Evolutionary conservation across 495 filamentous ascomycete genomes (phyloP).

Genomic region (Aspergillus bertholletiae): DNA sequence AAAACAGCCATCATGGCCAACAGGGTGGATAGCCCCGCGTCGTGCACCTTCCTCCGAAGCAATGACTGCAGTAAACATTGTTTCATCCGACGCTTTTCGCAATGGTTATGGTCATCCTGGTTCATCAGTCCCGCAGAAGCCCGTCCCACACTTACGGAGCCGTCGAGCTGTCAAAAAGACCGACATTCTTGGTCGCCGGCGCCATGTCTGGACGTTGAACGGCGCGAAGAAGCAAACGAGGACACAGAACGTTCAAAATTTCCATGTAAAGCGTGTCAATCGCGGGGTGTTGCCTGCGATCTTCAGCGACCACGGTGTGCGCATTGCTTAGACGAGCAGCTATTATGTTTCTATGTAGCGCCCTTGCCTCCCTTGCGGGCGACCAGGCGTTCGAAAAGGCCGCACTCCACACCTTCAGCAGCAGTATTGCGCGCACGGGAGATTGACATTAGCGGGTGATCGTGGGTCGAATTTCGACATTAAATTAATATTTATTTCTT

Average conservation of each 20-base stretch:
- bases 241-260: background rate
- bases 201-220: background rate
- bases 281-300: constrained; percentile 30
- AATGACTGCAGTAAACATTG: background rate
- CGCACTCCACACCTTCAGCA: background rate
- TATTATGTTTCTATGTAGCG: constrained; percentile 38
- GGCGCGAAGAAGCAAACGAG: background rate
- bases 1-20: background rate
- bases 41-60: background rate
- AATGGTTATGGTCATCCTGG: constrained; percentile 19
- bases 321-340: constrained; percentile 35
- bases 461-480: background rate
- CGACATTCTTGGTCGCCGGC: background rate
- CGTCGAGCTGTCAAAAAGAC: background rate
- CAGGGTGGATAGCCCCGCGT: background rate
- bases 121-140: background rate
- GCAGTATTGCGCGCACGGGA: background rate
- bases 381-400: constrained; percentile 10
- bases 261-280: constrained; percentile 34
- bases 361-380: constrained; percentile 9
- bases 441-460: background rate
- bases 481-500: background rate
- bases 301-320: constrained; percentile 30
- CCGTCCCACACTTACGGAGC: background rate
- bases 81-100: constrained; percentile 10